phyloP scores from a whole-genome alignment of 2,329 filamentous ascomycete species.

The Ophiognomonia clavigignenti-juglandacearum region DNA sequence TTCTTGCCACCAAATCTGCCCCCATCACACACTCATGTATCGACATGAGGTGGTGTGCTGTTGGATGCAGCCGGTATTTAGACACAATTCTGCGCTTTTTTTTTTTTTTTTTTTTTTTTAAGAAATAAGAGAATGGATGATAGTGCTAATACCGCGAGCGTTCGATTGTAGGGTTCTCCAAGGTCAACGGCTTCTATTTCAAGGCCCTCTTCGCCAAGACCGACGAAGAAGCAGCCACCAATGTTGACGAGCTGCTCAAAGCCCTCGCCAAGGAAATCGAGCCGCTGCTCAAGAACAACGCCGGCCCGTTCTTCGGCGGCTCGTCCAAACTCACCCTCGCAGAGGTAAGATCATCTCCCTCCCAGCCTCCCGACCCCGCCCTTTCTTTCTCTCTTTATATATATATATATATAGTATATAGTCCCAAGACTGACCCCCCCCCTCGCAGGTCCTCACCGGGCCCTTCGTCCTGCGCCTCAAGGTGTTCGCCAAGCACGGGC shows the following conservation, averaged over 20 bases:
- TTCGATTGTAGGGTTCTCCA: constrained; percentile 46
- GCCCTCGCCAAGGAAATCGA: constrained; percentile 67
- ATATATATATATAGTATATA: background rate
- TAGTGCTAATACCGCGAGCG: background rate
- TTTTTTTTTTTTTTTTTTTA: too few relatives aligned
- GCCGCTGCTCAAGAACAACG: constrained; percentile 56
- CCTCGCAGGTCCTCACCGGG: constrained; percentile 22
- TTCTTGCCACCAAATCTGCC: too few relatives aligned
- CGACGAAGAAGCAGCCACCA: constrained; percentile 44
- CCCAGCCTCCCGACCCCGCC: too few relatives aligned
- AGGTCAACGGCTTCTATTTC: constrained; percentile 46
- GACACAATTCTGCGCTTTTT: too few relatives aligned
- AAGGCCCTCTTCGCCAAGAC: constrained; percentile 42
- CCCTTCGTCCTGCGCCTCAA: constrained; percentile 20
- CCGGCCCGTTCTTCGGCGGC: constrained; percentile 60
- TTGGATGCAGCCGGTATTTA: too few relatives aligned
- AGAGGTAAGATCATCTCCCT: constrained; percentile 52
- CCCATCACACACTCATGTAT: too few relatives aligned
- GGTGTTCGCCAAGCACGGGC: constrained; percentile 38
- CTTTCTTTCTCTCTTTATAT: background rate
- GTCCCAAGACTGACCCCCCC: constrained; percentile 20
- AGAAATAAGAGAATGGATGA: too few relatives aligned
- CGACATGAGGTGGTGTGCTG: too few relatives aligned
- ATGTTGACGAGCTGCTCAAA: constrained; percentile 46
- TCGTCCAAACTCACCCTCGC: constrained; percentile 63